Evolutionary conservation across 345 rosid genomes (phyloP), one percentile per base, ranked within the genome.

Genomic region (Lumnitzera littorea): DNA sequence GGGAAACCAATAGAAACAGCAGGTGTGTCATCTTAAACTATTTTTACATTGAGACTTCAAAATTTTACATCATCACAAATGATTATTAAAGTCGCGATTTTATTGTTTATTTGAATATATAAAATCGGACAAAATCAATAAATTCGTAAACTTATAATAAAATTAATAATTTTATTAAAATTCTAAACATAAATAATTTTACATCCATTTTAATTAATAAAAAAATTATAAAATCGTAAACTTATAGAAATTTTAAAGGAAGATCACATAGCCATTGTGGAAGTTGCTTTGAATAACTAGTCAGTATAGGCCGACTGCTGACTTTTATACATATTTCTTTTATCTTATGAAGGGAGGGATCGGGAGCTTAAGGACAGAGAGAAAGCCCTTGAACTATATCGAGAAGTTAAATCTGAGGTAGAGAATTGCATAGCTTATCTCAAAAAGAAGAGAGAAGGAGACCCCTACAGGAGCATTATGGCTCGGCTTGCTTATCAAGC

Each of bases 1-100:
- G 92, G 91, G 20, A 88, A 83, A 68, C 91, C 98, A 58, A 84
- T 91, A 24, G 80, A 86, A 55, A 82, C 88, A 8, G 63, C 70
- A 80, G 92, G 96, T 89, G 72, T 11, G 57, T 2, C 47, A 27
- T 27, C 31, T 27, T 5, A 27, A 5, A 20, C 20, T 20, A 20
- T 20, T 20, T 20, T 20, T 20, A 20, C 0, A 20, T 20, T 20
- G 20, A 20, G n/a, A n/a, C n/a, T n/a, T n/a, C n/a, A n/a, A n/a
- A n/a, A n/a, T n/a, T n/a, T n/a, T n/a, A n/a, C 24, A 50, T 20
- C 0, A 20, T 23, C 12, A 0, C 20, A 6, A 50, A 9, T 15
- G 17, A 20, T 20, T 20, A 20, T 20, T 0, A 1, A 20, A 20
- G 20, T 20, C 20, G 20, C 20, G 20, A 20, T 20, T 20, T 20